Base-by-base conservation (phyloP, 139 green algal genomes). In the Chlamydomonas eustigma region DNA sequence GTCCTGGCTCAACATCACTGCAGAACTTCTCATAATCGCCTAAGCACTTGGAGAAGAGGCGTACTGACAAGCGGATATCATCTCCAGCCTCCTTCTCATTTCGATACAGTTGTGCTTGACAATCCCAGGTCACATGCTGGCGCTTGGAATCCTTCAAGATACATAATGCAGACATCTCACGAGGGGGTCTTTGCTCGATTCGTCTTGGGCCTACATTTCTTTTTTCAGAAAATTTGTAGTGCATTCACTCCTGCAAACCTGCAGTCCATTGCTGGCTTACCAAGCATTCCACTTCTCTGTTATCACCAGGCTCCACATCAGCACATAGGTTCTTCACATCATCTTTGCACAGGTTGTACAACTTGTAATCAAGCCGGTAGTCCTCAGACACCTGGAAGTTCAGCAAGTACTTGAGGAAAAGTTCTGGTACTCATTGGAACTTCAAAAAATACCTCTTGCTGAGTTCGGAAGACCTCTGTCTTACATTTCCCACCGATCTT, bases 1-100 rank as follows among this genome's bases (percentile, higher is more conserved):
- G 81, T 0, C 85, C 85, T 12, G 85, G 85, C 73, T 88, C 82
- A 31, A 90, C 82, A 30, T 90, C 80, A 24, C 80, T 71, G 82
- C 93, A 97, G 81, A 93, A 97, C 39, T 84, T 85, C 68, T 79
- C 75, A 30, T 30, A 87, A 71, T 97, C 93, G 0, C 39, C 67
- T 39, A 84, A 73, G 87, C 93, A 97, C 32, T 83, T 84, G 31
- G 78, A 85, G 75, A 91, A 86, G 1, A 97, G 81, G 2, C 65
- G 71, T 0, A 87, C 64, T 51, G 86, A 88, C 3, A 97, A 88
- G 1, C 93, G 84, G 30, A 96, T 84, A 66, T 97, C 93, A 52
- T 88, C 85, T 0, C 83, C 83, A 18, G 88, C 87, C 67, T 97
- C 86, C 64, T 92, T 86, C 74, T 95, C 88, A 52, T 90, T 83